phyloP scores from a whole-genome alignment of 2,329 filamentous ascomycete species.

The Cladophialophora immunda region DNA sequence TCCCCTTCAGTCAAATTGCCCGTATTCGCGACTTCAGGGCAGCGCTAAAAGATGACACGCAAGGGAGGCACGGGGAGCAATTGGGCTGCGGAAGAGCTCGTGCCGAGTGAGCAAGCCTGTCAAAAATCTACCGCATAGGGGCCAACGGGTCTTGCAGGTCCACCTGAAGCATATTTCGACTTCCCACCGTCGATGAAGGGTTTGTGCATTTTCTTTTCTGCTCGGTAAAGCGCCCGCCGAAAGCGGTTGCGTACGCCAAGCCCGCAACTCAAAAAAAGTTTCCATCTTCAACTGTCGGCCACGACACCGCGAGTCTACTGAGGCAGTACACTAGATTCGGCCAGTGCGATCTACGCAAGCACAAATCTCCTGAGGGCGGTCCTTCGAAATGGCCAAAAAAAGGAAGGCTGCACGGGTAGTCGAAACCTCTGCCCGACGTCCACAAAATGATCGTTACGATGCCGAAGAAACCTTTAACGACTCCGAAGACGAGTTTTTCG shows the following conservation, averaged over 20 bases:
- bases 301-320: not conserved
- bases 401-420: constrained; percentile 71
- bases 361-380: not conserved
- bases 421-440: not conserved
- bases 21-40: not conserved
- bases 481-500: constrained; percentile 92
- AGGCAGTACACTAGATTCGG: not conserved
- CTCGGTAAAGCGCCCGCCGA: not conserved
- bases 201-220: not conserved
- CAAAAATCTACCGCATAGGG: too few species aligned
- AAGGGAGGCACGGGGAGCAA: not conserved
- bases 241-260: constrained; percentile 26
- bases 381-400: constrained; percentile 60
- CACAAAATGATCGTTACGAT: constrained; percentile 47
- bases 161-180: constrained; percentile 1
- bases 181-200: too few species aligned
- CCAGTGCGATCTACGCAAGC: not conserved
- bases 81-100: not conserved
- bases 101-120: not conserved
- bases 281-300: constrained; percentile 5
- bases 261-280: constrained; percentile 25
- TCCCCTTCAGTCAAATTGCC: not conserved
- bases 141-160: not conserved
- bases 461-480: constrained; percentile 81
- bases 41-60: constrained; percentile 18